phyloP scores from a whole-genome alignment of 371 early-diverging fungal genomes.

The Actinomucor elegans region DNA sequence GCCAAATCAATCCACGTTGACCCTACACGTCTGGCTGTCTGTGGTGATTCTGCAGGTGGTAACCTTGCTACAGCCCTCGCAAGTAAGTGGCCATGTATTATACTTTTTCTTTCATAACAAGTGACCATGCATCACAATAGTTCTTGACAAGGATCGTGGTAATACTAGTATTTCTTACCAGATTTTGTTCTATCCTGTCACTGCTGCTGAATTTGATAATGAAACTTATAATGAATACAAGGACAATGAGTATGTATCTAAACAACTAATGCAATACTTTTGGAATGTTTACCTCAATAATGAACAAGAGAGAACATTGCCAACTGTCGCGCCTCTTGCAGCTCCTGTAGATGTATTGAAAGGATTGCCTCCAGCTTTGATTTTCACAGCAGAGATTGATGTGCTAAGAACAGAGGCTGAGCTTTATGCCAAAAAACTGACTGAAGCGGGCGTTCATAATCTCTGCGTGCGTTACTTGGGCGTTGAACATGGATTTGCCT shows the following conservation, averaged over 20 bases:
- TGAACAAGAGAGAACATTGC: not conserved
- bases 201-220: not conserved
- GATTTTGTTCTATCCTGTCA: constrained; percentile 10
- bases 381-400: constrained; percentile 16
- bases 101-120: not conserved
- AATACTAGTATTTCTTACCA: not conserved
- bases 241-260: not conserved
- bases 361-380: constrained; percentile 18
- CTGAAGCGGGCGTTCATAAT: constrained; percentile 7
- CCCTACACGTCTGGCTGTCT: constrained; percentile 22
- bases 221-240: constrained; percentile 4
- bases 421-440: constrained; percentile 8
- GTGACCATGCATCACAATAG: not conserved
- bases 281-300: not conserved
- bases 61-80: constrained; percentile 31
- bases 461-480: not conserved
- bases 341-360: not conserved
- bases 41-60: constrained; percentile 38
- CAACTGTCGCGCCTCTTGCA: not conserved
- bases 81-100: constrained; percentile 9
- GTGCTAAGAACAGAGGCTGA: constrained; percentile 10
- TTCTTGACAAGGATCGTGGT: constrained; percentile 9
- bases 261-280: not conserved
- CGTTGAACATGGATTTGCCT: constrained; percentile 14
- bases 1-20: constrained; percentile 13